Evolutionary conservation across 1,284 basidiomycete species (phyloP), one percentile per base, ranked within the genome.

Genomic region (Ustilago shanxiensis): DNA sequence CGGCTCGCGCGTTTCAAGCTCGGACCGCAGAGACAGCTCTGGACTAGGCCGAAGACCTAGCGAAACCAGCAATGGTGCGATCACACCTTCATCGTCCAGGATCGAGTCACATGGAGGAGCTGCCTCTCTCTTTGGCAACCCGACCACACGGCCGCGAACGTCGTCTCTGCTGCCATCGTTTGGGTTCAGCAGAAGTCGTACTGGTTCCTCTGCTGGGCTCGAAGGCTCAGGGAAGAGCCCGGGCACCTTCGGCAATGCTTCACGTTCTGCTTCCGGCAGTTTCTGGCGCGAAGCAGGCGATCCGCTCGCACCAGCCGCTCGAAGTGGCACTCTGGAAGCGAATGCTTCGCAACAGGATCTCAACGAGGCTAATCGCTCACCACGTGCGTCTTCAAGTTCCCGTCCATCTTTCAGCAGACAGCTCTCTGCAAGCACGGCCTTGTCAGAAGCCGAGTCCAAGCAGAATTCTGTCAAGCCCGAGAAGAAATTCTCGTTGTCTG

Each of bases 71-170:
- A 59, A 41, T 10, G 72, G 72, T 1, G 52, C 67, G 18, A 51
- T 54, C 33, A 64, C 72, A 39, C 58, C 72, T 16, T 68, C 65
- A 4, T 68, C 74, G 1, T 81, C 80, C 1, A 64, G 58, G 31
- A 52, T 82, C 45, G 80, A 82, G n/a, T 62, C 72, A n/a, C 66
- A 66, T 11, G 79, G 80, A 8, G 80, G 80, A 45, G 80, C 79
- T 9, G 79, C 74, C 9, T 60, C 52, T 10, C 70, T 82, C 2
- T 82, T 82, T 44, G 80, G 79, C 29, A 76, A 65, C 29, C 60
- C 65, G 9, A 37, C 65, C 10, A 58, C 72, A 14, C 58, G 77
- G 18, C 79, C 70, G 18, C 61, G 80, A 33, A 76, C 80, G 8
- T 81, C 80, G 18, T 82, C 80, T n/a, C 50, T 82, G 50, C 57